Base-by-base conservation (phyloP, 2,329 filamentous ascomycete species). In the Cercospora citrullina region DNA sequence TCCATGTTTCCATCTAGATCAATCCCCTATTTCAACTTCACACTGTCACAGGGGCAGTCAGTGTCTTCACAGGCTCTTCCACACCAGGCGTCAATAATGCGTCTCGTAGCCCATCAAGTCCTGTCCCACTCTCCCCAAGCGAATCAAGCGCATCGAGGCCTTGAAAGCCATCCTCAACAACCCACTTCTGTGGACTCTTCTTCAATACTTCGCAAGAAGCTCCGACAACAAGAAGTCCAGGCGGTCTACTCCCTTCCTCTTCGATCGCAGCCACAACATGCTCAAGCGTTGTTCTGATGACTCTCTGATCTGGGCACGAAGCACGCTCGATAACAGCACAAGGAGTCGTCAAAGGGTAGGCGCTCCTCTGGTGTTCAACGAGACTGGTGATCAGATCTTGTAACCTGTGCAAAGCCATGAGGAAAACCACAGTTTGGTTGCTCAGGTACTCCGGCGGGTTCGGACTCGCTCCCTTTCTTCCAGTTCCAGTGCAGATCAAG, bases 401-500 rank as follows among this genome's bases (percentile, higher is more conserved):
- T 16, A 99, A 89, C 62, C 95, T 87, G 80, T 99, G 95, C 70
- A 99, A 82, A 4, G 93, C 93, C 95, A 99, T 99, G 59, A 99
- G 82, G 72, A 98, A 97, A 4, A 99, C 91, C 0, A 95, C 91
- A 0, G 95, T 98, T 66, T 94, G 87, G 8, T 87, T 90, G 2
- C 85, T 78, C 0, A 94, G 87, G 78, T 89, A 97, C 70, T 89
- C 89, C 0, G 95, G 95, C 36, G 93, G 93, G n/a, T 87, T 83
- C 0, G 93, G 93, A 0, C 92, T 84, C 64, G 87, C 90, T 12
- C 95, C 95, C 80, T 96, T 96, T 75, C 95, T 88, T 0, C 95
- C 95, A 0, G 95, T 99, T 0, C 95, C 95, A 0, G 95, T 99
- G 81, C 95, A 98, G n/a, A 99, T 87, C 28, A 99, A 85, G 0